A percentile compares a stretch with the other conserved stretches of the same genome.
Evolutionary conservation across 148 eudicot species (phyloP).

Genomic region (Rhododendron molle): DNA sequence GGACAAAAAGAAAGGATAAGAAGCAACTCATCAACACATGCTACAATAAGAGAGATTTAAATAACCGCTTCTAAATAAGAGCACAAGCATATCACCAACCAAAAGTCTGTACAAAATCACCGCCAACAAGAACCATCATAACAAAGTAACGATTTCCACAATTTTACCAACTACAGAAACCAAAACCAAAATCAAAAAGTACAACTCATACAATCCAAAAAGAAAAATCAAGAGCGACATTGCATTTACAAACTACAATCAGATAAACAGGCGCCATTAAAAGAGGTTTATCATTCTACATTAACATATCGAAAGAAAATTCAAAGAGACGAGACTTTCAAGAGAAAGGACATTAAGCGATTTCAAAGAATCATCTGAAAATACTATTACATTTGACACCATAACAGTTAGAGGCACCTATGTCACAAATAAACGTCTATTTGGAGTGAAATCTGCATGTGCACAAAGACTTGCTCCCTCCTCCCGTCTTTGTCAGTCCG

Average conservation of each 20-base stretch:
- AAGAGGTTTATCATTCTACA: neutral
- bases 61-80: neutral
- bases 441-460: neutral
- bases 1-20: neutral
- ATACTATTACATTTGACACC: neutral
- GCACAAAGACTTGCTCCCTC: neutral
- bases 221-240: neutral
- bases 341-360: neutral
- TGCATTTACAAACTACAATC: constrained; percentile 3
- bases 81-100: neutral
- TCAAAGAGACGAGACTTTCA: neutral
- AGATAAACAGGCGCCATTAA: neutral
- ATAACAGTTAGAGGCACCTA: neutral
- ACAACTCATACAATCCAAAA: neutral
- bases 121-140: neutral
- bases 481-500: neutral
- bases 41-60: neutral
- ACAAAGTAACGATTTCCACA: neutral
- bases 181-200: neutral
- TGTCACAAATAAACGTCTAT: neutral
- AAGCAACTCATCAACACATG: constrained; percentile 4
- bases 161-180: neutral
- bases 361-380: neutral
- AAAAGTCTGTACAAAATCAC: neutral
- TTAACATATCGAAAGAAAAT: neutral